A percentile compares a stretch with the other conserved stretches of the same genome.
Conservation (phyloP, 352 stramenopile genomes). For the Elongisporangium senticosum region DNA sequence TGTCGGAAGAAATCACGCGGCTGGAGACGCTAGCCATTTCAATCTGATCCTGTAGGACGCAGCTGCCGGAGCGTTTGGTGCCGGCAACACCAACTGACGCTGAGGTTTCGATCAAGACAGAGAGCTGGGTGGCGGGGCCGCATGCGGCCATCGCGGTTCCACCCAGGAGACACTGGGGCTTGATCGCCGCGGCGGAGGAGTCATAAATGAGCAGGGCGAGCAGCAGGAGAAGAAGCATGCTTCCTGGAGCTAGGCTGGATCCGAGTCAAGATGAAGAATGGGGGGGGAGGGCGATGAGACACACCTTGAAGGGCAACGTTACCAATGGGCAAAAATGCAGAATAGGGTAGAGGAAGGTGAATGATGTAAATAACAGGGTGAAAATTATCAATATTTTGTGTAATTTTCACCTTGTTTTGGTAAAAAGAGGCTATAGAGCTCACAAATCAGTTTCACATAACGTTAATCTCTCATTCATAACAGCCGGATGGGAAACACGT, state of each 20-base stretch:
- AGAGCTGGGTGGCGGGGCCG: background rate
- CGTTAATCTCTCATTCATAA: background rate
- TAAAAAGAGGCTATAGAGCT: background rate
- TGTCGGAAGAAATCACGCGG: slow-evolving; percentile 10
- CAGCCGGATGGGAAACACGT: background rate
- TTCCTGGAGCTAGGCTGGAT: background rate
- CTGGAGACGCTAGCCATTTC: slow-evolving; percentile 7
- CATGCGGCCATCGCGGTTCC: background rate
- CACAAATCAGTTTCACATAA: background rate
- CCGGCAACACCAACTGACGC: background rate
- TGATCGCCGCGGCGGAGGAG: background rate
- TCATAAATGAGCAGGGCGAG: background rate
- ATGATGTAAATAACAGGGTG: background rate
- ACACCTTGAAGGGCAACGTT: background rate
- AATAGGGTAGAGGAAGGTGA: background rate
- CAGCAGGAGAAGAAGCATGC: background rate
- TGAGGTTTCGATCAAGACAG: background rate
- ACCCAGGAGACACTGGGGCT: background rate
- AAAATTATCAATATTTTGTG: background rate
- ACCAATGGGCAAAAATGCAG: background rate
- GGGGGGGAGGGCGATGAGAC: background rate
- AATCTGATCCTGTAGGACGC: slow-evolving; percentile 12
- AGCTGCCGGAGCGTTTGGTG: slow-evolving; percentile 5
- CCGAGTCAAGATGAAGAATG: background rate
- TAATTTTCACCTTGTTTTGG: background rate